phyloP scores from a whole-genome alignment of 1,139 yeast genomes.

The Diutina pseudorugosa region DNA sequence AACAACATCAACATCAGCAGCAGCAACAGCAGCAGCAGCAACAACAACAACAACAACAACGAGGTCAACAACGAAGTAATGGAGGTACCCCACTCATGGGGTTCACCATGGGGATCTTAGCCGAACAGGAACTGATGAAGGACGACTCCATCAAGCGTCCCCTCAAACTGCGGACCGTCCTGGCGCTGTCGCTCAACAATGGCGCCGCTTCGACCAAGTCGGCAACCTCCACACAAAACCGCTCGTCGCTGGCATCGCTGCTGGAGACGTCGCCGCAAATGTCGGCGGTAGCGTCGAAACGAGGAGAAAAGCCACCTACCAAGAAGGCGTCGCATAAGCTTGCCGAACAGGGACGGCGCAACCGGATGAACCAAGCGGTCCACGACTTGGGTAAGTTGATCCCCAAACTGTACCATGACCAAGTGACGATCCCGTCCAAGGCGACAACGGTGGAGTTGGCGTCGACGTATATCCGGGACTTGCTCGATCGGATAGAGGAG shows the following conservation, averaged over 20 bases:
- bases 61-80: background rate
- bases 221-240: background rate
- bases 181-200: background rate
- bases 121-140: conserved; percentile 18
- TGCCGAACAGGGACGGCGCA: conserved; percentile 93
- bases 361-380: conserved; percentile 80
- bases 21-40: background rate
- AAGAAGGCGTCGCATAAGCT: conserved; percentile 78
- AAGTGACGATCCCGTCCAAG: conserved; percentile 60
- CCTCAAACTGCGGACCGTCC: background rate
- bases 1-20: background rate
- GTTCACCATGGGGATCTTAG: conserved; percentile 36
- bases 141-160: background rate
- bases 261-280: background rate
- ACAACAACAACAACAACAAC: conserved; percentile 7
- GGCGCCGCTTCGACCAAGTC: background rate
- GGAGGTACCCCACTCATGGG: conserved; percentile 21
- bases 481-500: conserved; percentile 16
- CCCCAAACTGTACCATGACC: conserved; percentile 50
- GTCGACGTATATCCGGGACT: conserved; percentile 47
- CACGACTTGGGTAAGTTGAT: conserved; percentile 59
- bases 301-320: conserved; percentile 17
- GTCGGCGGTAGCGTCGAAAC: background rate
- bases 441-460: conserved; percentile 95
- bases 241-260: background rate